Evolutionary conservation across 768 basidiomycete genomes (phyloP).

Genomic region (Trametes villosa): DNA sequence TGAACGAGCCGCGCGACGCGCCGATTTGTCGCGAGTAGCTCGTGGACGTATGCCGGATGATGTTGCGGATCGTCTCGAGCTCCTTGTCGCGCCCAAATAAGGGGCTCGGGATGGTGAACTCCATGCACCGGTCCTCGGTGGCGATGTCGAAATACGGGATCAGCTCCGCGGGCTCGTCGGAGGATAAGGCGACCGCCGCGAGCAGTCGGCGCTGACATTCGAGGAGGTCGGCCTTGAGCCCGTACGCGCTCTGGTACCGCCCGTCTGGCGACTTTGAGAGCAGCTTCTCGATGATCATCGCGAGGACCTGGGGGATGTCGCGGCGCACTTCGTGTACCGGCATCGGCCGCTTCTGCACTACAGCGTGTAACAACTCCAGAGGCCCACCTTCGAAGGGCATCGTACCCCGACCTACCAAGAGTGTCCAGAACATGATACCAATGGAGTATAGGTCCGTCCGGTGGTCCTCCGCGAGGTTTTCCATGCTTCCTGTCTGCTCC

Average conservation of each 20-base stretch:
- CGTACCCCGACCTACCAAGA: constrained; percentile 65
- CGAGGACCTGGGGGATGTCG: constrained; percentile 73
- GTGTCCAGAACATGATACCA: constrained; percentile 75
- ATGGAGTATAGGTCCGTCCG: constrained; percentile 76
- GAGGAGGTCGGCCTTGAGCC: constrained; percentile 67
- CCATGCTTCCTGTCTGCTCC: constrained; percentile 76
- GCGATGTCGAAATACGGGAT: constrained; percentile 74
- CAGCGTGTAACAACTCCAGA: constrained; percentile 68
- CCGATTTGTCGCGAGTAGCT: constrained; percentile 62
- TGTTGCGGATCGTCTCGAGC: constrained; percentile 66
- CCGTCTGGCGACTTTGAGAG: constrained; percentile 69
- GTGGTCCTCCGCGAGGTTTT: constrained; percentile 73
- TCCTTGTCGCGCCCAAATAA: constrained; percentile 78
- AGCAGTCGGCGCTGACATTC: constrained; percentile 70
- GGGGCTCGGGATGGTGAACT: constrained; percentile 70
- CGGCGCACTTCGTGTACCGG: constrained; percentile 75
- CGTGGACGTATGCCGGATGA: constrained; percentile 54
- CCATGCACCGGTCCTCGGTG: constrained; percentile 65
- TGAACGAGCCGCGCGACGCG: constrained; percentile 45
- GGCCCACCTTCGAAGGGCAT: constrained; percentile 45
- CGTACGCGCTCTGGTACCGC: constrained; percentile 74
- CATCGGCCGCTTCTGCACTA: constrained; percentile 75
- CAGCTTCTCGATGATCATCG: constrained; percentile 73
- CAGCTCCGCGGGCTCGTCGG: constrained; percentile 65
- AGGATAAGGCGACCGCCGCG: constrained; percentile 57